Evolutionary conservation across 1,284 basidiomycete genomes (phyloP).

Genomic region (Sporisorium sorghi): DNA sequence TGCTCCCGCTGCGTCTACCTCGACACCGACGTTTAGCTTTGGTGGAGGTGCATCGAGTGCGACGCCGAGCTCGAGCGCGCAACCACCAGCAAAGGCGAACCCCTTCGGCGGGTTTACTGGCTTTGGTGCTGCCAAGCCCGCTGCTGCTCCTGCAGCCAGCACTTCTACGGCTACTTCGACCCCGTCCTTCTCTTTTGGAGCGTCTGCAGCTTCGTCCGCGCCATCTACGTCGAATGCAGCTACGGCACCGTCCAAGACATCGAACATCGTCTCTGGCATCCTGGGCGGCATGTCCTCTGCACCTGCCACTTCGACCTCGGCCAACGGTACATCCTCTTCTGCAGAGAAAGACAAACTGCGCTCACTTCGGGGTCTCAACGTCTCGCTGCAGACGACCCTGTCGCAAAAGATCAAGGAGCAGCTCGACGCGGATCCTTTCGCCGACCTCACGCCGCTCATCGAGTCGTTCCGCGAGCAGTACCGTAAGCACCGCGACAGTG

Average conservation of each 20-base stretch:
- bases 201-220: slow-evolving; percentile 12
- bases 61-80: slow-evolving; percentile 2
- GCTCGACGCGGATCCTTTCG: slow-evolving; percentile 41
- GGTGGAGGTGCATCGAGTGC: slow-evolving; percentile 15
- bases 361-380: slow-evolving; percentile 40
- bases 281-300: slow-evolving; percentile 15
- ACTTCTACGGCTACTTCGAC: slow-evolving; percentile 13
- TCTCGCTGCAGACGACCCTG: slow-evolving; percentile 32
- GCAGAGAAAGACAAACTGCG: slow-evolving; percentile 26
- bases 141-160: slow-evolving; percentile 14
- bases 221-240: slow-evolving; percentile 13
- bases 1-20: slow-evolving; percentile 8
- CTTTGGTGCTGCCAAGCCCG: slow-evolving; percentile 30
- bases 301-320: slow-evolving; percentile 5
- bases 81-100: slow-evolving; percentile 25
- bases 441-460: slow-evolving; percentile 31
- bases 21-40: slow-evolving; percentile 36
- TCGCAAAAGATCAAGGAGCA: slow-evolving; percentile 38
- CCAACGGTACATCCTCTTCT: slow-evolving; percentile 11
- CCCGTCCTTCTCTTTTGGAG: slow-evolving; percentile 19
- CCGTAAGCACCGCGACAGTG: slow-evolving; percentile 26
- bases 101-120: slow-evolving; percentile 40
- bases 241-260: slow-evolving; percentile 23
- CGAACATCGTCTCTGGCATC: slow-evolving; percentile 18
- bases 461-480: slow-evolving; percentile 39